Base-by-base conservation (phyloP, 192 early-diverging fungal species). In the Umbelopsis vinacea region DNA sequence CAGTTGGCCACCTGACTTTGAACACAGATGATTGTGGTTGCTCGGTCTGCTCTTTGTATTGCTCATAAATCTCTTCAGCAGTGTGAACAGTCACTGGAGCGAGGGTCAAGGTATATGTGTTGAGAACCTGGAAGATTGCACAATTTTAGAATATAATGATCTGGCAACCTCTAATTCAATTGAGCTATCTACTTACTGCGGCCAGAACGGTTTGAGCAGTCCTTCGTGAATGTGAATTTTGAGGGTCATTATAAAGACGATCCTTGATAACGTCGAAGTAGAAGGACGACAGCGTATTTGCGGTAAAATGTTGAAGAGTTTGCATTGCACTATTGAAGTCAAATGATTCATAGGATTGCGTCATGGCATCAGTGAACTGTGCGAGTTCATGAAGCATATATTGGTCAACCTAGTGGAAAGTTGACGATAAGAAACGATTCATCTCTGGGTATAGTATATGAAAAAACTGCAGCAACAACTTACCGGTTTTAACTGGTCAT, bases 221-320 rank as follows among this genome's bases (percentile, higher is more conserved):
- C n/a, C 83, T 82, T 60, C 93, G 85, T 46, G 79, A 66, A 0
- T 71, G 21, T 10, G 45, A 84, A 77, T 22, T 73, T 21, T 69
- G 35, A 22, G 75, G 52, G 52, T 89, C 83, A 23, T 87, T 89
- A 52, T 94, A 94, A 5, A 94, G 81, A 37, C 89, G 82, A 71
- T 94, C 93, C 78, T 94, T 94, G 76, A 91, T 86, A 5, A 90
- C 82, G 63, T 94, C 92, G 85, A 93, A 89, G 79, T 94, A 94
- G 68, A 92, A 90, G 4, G 91, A 86, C 22, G 93, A 94, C 12
- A 92, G 79, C 8, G 81, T 76, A 8, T 80, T 80, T 67, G 85
- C 90, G 68, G 88, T 89, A 68, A 94, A 91, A 69, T 86, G 84
- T 72, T 89, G 89, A 21, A 92, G 76, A 24, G 83, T 71, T 67